Percentiles rank a stretch among this genome's conserved stretches.
Evolutionary conservation across 148 eudicot species (phyloP).

Genomic region (Rhododendron henanense): DNA sequence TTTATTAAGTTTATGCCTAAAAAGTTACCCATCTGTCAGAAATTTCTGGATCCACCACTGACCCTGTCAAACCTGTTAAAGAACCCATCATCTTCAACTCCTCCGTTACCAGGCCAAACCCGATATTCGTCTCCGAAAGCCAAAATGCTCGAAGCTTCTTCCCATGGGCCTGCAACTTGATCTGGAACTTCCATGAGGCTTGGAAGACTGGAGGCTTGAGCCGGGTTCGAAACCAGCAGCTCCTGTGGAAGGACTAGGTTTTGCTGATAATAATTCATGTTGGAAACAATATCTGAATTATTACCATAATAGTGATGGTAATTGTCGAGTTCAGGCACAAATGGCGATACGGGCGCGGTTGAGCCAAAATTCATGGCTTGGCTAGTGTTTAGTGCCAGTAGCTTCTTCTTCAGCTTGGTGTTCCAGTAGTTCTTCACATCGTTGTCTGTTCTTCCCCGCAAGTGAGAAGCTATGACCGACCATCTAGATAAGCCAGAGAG

Average conservation of each 20-base stretch:
- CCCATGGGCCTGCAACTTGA: neutral
- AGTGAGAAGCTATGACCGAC: conserved; percentile 44
- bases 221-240: neutral
- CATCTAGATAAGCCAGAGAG: conserved; percentile 24
- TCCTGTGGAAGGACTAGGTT: neutral
- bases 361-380: neutral
- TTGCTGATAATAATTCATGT: neutral
- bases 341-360: neutral
- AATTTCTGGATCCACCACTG: too few species aligned
- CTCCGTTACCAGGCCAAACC: neutral
- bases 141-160: neutral
- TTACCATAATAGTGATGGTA: neutral
- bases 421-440: conserved; percentile 58
- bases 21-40: too few species aligned
- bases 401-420: conserved; percentile 44
- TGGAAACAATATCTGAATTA: neutral
- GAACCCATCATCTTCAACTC: neutral
- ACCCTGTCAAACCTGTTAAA: too few species aligned
- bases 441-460: conserved; percentile 48
- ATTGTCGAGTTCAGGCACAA: neutral
- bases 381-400: neutral
- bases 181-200: conserved; percentile 3
- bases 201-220: neutral
- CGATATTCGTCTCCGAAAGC: neutral
- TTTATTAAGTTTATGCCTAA: too few species aligned